Conservation (phyloP, 2,329 filamentous ascomycete species). For the Epichloe gansuensis region DNA sequence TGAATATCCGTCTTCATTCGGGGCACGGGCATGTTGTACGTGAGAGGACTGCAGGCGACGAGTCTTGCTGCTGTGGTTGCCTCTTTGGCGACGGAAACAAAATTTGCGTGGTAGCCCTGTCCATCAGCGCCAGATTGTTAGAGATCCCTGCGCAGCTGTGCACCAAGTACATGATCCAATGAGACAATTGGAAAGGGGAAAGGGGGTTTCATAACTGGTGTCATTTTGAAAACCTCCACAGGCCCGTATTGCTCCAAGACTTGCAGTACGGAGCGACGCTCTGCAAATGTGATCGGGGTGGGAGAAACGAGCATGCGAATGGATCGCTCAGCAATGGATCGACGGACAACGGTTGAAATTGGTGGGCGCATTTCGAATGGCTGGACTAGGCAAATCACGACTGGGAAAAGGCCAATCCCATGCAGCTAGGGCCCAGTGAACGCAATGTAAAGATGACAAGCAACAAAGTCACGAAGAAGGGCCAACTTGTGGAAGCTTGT, state of each 20-base stretch:
- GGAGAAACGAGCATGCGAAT: constrained; percentile 41
- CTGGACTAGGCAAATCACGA: background rate
- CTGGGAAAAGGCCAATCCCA: background rate
- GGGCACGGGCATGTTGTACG: constrained; percentile 27
- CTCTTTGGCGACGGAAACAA: constrained; percentile 35
- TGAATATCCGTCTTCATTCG: constrained; percentile 17
- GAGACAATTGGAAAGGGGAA: background rate
- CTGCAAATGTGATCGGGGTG: constrained; percentile 35
- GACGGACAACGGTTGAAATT: constrained; percentile 3
- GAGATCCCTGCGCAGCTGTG: background rate
- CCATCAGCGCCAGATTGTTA: background rate
- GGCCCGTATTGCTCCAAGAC: constrained; percentile 35
- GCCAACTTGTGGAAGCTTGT: too few relatives aligned
- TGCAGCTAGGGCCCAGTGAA: too few relatives aligned
- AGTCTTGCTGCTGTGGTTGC: constrained; percentile 26
- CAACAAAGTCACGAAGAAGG: too few relatives aligned
- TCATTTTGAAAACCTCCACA: constrained; percentile 38
- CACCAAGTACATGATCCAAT: background rate
- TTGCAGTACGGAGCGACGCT: constrained; percentile 42
- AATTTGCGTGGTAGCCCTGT: constrained; percentile 35
- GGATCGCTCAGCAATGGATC: constrained; percentile 21
- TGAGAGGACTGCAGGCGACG: constrained; percentile 32
- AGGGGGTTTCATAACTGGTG: constrained; percentile 9
- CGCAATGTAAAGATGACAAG: too few relatives aligned
- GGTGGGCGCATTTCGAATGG: constrained; percentile 6